Evolutionary conservation across 169 alveolate genomes (phyloP), one percentile per base, ranked within the genome.

Genomic region (Neospora caninum): DNA sequence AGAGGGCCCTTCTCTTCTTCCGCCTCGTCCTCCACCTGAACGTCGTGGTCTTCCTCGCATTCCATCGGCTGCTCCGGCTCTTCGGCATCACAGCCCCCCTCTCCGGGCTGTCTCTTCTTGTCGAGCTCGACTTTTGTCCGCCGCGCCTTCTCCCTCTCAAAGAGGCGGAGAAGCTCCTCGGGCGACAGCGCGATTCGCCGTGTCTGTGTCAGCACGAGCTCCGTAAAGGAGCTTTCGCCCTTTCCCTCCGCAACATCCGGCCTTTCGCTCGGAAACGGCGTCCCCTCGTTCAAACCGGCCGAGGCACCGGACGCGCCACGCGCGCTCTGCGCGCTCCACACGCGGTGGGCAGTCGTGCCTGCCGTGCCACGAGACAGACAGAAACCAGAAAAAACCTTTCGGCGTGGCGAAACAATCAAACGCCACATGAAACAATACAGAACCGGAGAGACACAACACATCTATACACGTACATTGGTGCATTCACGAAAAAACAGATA

Each of bases 81-180:
- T 10, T 78, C 86, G 29, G 10, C 45, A 16, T 9, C 86, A 13
- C 27, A 43, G 86, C 45, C 45, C 45, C 10, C 86, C 45, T 6
- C 86, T 20, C 45, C 45, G 43, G 39, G 31, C 13, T 78, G 39
- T 78, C 86, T 78, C 86, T 78, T 38, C 86, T 78, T 78, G 10
- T 20, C 45, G 7, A 18, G 20, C 43, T 82, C 89, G 64, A 29
- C 89, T 31, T 80, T 29, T 4, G 54, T 36, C 41, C 89, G 53
- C 36, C 38, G 13, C 53, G 22, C 89, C 64, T 43, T 82, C 64
- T 82, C 89, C 25, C 41, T 6, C 36, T 82, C 89, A 36, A 82
- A 82, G 36, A 82, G 89, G 41, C 89, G 89, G 34, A 42, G 67
- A 13, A 82, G 89, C 89, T 82, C 89, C 67, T 82, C 89, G 10